Evolutionary conservation across 495 filamentous ascomycete species (phyloP), one percentile per base, ranked within the genome.

Genomic region (Penicillium ucsense): DNA sequence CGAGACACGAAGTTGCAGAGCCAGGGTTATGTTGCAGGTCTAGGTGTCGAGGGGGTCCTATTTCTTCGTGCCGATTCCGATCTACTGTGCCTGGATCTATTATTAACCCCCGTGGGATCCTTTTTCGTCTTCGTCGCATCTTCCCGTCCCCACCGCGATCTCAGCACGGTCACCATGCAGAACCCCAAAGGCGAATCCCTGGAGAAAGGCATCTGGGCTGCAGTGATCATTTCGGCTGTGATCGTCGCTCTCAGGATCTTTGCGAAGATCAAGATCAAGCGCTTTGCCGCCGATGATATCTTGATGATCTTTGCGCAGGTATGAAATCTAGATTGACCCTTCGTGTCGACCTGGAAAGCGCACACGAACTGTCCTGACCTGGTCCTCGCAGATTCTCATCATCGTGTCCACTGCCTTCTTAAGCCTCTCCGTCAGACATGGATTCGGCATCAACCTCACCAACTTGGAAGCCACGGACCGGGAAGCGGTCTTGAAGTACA

Each of bases 221-320:
- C 53, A 6, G 51, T 60, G 37, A 56, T 46, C 47, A 59, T 68
- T 31, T 54, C 67, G n/a, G 52, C 54, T 7, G 37, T 70, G 44
- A 64, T 70, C 49, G 52, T 70, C 12, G 44, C 55, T 28, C 46
- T 68, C 10, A 48, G 67, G 5, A 46, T 70, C 45, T 51, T 60
- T 46, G 67, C 63, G 8, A 67, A 67, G 47, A 39, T 68, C 29
- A 63, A 62, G 46, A 65, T 70, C 45, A 55, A 51, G 45, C 60
- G 65, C 10, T 62, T 68, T 37, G 42, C 49, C 35, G 34, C 58
- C 3, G 67, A 70, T 41, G 67, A 70, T 61, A 54, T 61, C 4
- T 20, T 68, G 35, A 70, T 70, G 67, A 51, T 70, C 29, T 6
- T 64, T 6, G 58, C 67, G 3, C 35, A 54, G 55, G 67, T 70